phyloP scores from a whole-genome alignment of 495 filamentous ascomycete species.

The Aspergillus conjunctus region DNA sequence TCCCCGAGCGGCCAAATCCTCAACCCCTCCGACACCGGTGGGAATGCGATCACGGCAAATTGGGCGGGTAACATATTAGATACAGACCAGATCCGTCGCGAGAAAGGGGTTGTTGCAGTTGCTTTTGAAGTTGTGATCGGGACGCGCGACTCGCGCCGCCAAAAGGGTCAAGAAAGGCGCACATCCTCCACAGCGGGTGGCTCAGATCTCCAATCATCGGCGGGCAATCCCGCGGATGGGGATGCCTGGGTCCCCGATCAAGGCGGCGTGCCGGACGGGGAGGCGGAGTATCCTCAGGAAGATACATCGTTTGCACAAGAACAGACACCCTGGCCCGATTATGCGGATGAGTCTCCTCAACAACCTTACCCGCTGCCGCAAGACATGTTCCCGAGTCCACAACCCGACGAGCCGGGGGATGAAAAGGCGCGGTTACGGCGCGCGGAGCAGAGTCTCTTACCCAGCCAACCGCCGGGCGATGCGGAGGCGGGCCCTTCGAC shows the following conservation, averaged over 20 bases:
- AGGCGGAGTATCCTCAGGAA: constrained; percentile 38
- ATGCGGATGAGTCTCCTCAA: constrained; percentile 31
- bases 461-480: constrained; percentile 64
- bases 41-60: constrained; percentile 42
- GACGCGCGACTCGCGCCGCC: constrained; percentile 73
- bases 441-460: constrained; percentile 69
- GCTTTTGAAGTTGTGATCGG: constrained; percentile 87
- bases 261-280: constrained; percentile 29
- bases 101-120: constrained; percentile 84
- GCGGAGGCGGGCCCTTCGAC: constrained; percentile 51
- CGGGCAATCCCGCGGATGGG: constrained; percentile 28
- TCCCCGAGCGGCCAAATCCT: constrained; percentile 52
- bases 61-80: constrained; percentile 84
- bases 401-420: constrained; percentile 57
- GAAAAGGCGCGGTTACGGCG: constrained; percentile 70
- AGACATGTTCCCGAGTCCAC: constrained; percentile 54
- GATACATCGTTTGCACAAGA: constrained; percentile 41
- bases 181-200: constrained; percentile 30
- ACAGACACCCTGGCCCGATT: constrained; percentile 33
- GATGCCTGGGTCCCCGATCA: constrained; percentile 35
- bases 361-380: constrained; percentile 30
- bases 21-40: constrained; percentile 44
- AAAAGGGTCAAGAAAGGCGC: constrained; percentile 48
- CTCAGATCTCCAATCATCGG: constrained; percentile 22
- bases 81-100: constrained; percentile 79